Conservation (phyloP, 202 grass and related monocot species). For the Musa balbisiana region DNA sequence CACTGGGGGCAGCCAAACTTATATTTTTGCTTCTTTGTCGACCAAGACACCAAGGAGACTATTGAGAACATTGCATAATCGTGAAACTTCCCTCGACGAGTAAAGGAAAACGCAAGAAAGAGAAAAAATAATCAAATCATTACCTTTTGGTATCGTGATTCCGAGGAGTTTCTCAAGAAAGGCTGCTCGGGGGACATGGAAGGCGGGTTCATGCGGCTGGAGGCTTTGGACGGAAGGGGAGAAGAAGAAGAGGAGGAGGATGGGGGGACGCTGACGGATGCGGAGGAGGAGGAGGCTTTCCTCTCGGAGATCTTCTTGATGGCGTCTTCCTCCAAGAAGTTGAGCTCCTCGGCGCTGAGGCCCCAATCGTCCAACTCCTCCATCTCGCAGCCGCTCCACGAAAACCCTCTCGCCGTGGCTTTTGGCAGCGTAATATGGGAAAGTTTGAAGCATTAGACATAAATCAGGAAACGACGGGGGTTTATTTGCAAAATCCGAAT, state of each 20-base stretch:
- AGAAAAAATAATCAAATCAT: background rate
- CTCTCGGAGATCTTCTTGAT: conserved; percentile 19
- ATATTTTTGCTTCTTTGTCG: too few relatives aligned
- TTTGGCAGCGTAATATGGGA: too few relatives aligned
- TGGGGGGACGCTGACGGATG: background rate
- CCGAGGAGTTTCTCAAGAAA: background rate
- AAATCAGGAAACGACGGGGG: too few relatives aligned
- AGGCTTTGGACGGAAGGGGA: background rate
- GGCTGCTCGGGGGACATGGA: background rate
- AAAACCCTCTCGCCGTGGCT: background rate
- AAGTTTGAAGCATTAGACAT: too few relatives aligned
- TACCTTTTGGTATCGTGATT: conserved; percentile 11
- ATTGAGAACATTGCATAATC: too few relatives aligned
- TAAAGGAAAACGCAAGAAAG: too few relatives aligned
- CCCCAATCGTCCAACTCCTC: conserved; percentile 15
- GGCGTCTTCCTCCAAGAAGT: conserved; percentile 22
- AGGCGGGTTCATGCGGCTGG: background rate
- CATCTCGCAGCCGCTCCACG: background rate
- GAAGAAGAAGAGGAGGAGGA: background rate
- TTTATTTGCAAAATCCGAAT: too few relatives aligned
- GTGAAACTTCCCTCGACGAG: too few relatives aligned
- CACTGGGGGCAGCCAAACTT: background rate
- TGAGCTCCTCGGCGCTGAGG: conserved; percentile 16
- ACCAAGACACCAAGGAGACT: too few relatives aligned
- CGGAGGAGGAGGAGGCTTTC: conserved; percentile 8